Percentiles rank a stretch among this genome's conserved stretches.
These are phyloP conservation scores for Gossypium arboreum DNA, from an alignment of 345 rosid species.

Conservation along the genomic window DNA sequence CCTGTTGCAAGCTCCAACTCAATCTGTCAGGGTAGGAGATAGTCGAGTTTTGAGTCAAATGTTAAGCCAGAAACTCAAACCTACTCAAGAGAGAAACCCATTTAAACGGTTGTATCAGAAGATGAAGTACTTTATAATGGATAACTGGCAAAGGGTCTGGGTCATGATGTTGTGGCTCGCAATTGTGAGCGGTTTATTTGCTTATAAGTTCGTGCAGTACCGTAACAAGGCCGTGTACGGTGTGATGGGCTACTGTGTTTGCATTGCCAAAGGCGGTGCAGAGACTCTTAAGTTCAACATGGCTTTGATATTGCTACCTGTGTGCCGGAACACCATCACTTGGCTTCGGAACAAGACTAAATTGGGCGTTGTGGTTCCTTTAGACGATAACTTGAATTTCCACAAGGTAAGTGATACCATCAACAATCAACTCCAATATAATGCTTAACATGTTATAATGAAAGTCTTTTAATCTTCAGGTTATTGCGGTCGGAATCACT, in stretches of 20 bases:
- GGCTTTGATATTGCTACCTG: constrained; percentile 76
- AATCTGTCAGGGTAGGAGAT: constrained; percentile 62
- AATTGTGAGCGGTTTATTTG: constrained; percentile 51
- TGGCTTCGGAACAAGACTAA: constrained; percentile 91
- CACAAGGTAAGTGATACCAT: constrained; percentile 45
- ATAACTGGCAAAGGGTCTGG: constrained; percentile 89
- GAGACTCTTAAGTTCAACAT: constrained; percentile 84
- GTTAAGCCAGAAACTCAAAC: constrained; percentile 76
- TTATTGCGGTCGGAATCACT: constrained; percentile 56
- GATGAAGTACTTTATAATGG: constrained; percentile 59
- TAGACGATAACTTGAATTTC: constrained; percentile 81
- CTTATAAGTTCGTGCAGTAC: constrained; percentile 69
- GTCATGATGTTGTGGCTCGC: constrained; percentile 71
- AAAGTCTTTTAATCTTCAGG: constrained; percentile 16
- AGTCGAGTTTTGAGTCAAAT: constrained; percentile 69
- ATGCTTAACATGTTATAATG: not conserved
- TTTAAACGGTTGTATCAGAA: constrained; percentile 35
- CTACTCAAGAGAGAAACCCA: constrained; percentile 57
- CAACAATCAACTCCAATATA: not conserved
- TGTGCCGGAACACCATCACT: constrained; percentile 83
- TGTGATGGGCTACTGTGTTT: constrained; percentile 85
- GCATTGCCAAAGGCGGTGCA: constrained; percentile 82
- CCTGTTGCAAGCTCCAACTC: constrained; percentile 70
- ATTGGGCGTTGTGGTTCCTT: constrained; percentile 64
- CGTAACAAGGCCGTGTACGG: constrained; percentile 43